Conservation (phyloP, 495 filamentous ascomycete genomes). For the Aspergillus baeticus region DNA sequence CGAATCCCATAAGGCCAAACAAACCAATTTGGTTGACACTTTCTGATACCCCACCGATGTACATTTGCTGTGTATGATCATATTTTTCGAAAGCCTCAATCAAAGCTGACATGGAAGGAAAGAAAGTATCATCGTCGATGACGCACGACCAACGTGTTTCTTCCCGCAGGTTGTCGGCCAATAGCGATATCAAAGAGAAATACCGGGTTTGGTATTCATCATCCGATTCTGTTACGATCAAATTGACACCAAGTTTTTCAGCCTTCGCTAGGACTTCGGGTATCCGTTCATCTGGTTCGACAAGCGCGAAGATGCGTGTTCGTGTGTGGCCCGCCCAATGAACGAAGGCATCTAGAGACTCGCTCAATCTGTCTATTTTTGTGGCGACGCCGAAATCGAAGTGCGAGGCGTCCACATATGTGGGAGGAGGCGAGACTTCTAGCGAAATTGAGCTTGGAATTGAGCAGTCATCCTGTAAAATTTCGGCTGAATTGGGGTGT, state of each 20-base stretch:
- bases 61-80: constrained; percentile 46
- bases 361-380: constrained; percentile 51
- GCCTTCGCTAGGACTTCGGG: constrained; percentile 36
- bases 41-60: constrained; percentile 59
- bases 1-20: constrained; percentile 55
- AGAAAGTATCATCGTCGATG: constrained; percentile 72
- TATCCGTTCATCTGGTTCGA: constrained; percentile 45
- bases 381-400: constrained; percentile 64
- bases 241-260: constrained; percentile 46
- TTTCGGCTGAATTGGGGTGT: background rate
- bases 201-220: constrained; percentile 56
- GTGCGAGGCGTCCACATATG: constrained; percentile 46
- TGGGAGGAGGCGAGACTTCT: constrained; percentile 30
- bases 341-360: constrained; percentile 53
- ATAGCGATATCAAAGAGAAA: constrained; percentile 54
- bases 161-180: constrained; percentile 45
- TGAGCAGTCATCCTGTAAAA: constrained; percentile 34
- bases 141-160: constrained; percentile 59
- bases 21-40: constrained; percentile 47
- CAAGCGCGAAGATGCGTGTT: constrained; percentile 54
- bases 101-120: constrained; percentile 52
- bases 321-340: constrained; percentile 62
- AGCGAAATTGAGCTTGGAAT: constrained; percentile 34
- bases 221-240: constrained; percentile 49
- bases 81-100: constrained; percentile 44